These are phyloP conservation scores for Croton laevigatus DNA, from an alignment of 441 rosid genomes.

Conservation along the genomic window DNA sequence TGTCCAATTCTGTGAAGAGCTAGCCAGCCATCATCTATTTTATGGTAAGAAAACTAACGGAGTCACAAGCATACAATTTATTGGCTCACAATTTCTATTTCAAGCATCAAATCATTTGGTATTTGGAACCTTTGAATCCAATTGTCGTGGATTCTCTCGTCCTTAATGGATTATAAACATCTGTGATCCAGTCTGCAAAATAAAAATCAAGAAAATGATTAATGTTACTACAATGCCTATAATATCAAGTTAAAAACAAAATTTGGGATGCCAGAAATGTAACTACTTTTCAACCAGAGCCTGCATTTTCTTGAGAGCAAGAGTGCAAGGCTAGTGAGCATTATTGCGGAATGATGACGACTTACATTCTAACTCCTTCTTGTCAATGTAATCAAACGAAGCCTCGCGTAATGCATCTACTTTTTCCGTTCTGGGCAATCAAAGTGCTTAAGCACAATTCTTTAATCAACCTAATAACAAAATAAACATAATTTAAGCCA, in stretches of 20 bases:
- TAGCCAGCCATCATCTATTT: too few relatives aligned
- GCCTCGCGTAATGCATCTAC: conserved; percentile 91
- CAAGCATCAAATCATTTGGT: conserved; percentile 93
- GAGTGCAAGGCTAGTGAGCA: conserved; percentile 58
- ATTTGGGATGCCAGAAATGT: background rate
- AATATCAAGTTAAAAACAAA: background rate
- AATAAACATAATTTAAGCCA: background rate
- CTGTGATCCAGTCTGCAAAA: conserved; percentile 75
- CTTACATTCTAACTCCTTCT: conserved; percentile 72
- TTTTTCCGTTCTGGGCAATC: conserved; percentile 94
- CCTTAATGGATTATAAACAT: conserved; percentile 78
- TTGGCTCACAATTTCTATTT: conserved; percentile 81
- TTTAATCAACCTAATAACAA: conserved; percentile 70
- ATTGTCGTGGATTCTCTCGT: conserved; percentile 82
- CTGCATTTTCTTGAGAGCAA: conserved; percentile 89
- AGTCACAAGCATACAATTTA: conserved; percentile 28
- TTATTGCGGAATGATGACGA: conserved; percentile 65
- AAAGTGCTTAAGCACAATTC: conserved; percentile 90
- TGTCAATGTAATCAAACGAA: conserved; percentile 81
- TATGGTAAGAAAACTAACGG: background rate
- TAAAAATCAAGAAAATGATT: background rate
- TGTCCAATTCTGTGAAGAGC: conserved; percentile 1
- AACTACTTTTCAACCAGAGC: conserved; percentile 75
- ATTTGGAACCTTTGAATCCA: conserved; percentile 64
- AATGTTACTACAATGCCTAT: background rate